Base-by-base conservation (phyloP, 495 filamentous ascomycete genomes). In the Aspergillus biplanus region DNA sequence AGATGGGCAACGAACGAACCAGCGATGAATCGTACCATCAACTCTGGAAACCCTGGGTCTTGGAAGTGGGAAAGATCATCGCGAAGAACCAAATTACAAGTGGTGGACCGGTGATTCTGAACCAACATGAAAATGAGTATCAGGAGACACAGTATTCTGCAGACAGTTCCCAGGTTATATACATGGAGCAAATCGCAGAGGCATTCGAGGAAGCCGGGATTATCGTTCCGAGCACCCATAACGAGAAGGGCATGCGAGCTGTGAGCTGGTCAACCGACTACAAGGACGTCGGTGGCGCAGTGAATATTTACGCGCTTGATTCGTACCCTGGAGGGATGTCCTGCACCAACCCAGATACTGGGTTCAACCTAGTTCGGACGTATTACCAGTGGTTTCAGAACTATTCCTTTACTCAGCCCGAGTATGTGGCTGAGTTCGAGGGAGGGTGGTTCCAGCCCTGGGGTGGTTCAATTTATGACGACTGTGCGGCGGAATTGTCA, bases 301-400 rank as follows among this genome's bases (percentile, higher is more conserved):
- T 85, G 37, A 76, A 86, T 67, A 70, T 87, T 16, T 86, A 86
- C 61, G 83, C 81, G 6, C 65, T 85, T 7, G 84, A 86, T 64
- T 80, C 75, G 13, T 87, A 86, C 66, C 84, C 84, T 1, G 81
- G 82, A 33, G 83, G 84, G 1, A 63, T 84, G 32, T 80, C 78
- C 7, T 86, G 84, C 63, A 82, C 77, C 13, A 83, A 85, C 47
- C 71, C 75, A 13, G 69, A 82, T 33, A 68, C 75, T 13, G 82
- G 80, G 3, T 86, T 84, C 64, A 80, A 71, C 56, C 69, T 86
- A 0, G 74, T 81, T 12, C 77, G 83, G 9, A 85, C 73, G 16
- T 86, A 84, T 57, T 84, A 83, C 57, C 77, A 86, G 61, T 86
- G 82, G 84, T 86, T 86, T 67, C 75, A 82, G 13, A 79, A 80